Evolutionary conservation across 805 yeast species (phyloP).

Genomic region (Lipomyces yamanashiensis): DNA sequence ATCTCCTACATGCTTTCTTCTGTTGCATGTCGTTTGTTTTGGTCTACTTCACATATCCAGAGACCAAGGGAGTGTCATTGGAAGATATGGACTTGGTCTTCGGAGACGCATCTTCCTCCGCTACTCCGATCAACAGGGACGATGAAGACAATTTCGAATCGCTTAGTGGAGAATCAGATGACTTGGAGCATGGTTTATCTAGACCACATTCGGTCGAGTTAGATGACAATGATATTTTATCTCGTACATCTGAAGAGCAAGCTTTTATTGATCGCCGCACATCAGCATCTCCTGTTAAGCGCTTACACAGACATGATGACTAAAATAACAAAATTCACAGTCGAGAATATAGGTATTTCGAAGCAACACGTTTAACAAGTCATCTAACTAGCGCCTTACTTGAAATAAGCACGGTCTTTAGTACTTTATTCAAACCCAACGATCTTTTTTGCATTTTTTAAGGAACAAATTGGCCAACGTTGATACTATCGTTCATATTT

Average conservation of each 20-base stretch:
- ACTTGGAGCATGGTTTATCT: neutral
- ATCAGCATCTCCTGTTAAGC: constrained; percentile 10
- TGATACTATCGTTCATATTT: too few species aligned
- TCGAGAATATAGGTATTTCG: too few species aligned
- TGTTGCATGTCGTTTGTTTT: constrained; percentile 74
- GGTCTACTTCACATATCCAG: constrained; percentile 79
- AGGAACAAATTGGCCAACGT: too few species aligned
- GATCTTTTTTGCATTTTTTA: too few species aligned
- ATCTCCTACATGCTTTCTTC: constrained; percentile 78
- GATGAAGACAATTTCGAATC: neutral
- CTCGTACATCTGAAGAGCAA: constrained; percentile 25
- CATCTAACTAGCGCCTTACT: too few species aligned
- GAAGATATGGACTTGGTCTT: constrained; percentile 93
- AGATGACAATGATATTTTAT: neutral
- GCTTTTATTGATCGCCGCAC: constrained; percentile 21
- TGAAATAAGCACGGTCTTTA: too few species aligned
- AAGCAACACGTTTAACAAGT: too few species aligned
- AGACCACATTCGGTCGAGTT: constrained; percentile 7
- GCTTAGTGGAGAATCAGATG: neutral
- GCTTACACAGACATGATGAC: constrained; percentile 12
- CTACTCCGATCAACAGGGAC: constrained; percentile 39
- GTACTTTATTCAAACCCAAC: too few species aligned
- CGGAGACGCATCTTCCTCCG: constrained; percentile 59
- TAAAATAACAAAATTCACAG: neutral
- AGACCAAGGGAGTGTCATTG: constrained; percentile 83